phyloP scores from a whole-genome alignment of 2,329 filamentous ascomycete species.

The Alternaria sp. region DNA sequence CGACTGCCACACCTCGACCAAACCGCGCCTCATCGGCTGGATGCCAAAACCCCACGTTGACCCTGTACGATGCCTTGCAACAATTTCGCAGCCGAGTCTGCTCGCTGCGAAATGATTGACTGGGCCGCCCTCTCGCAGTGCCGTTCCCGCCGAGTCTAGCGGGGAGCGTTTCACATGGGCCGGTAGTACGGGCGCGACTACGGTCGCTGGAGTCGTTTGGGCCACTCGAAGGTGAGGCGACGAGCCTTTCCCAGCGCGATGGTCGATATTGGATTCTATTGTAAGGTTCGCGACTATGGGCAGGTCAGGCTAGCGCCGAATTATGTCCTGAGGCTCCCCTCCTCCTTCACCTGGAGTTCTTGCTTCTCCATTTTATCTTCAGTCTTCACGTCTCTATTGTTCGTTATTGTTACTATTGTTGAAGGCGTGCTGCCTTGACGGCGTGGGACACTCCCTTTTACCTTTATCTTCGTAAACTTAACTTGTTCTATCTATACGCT shows the following conservation, averaged over 20 bases:
- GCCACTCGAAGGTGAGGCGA: slow-evolving; percentile 40
- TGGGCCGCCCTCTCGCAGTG: slow-evolving; percentile 18
- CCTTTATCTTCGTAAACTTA: slow-evolving; percentile 16
- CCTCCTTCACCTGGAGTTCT: slow-evolving; percentile 26
- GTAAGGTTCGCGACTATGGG: slow-evolving; percentile 37
- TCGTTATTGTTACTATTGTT: slow-evolving; percentile 48
- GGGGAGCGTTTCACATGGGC: slow-evolving; percentile 35
- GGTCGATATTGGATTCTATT: slow-evolving; percentile 35
- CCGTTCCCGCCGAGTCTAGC: slow-evolving; percentile 19
- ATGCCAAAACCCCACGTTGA: slow-evolving; percentile 19
- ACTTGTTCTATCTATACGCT: slow-evolving; percentile 21
- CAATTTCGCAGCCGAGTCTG: slow-evolving; percentile 9
- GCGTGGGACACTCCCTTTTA: slow-evolving; percentile 31
- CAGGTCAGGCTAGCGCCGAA: slow-evolving; percentile 21
- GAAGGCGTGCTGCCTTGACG: slow-evolving; percentile 43
- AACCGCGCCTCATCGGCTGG: slow-evolving; percentile 35
- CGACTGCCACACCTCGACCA: slow-evolving; percentile 34
- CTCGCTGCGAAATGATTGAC: slow-evolving; percentile 18
- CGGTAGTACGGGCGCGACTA: slow-evolving; percentile 24
- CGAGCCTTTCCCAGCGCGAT: slow-evolving; percentile 36
- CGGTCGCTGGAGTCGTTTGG: slow-evolving; percentile 36
- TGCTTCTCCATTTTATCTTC: slow-evolving; percentile 18
- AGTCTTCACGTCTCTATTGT: slow-evolving; percentile 39
- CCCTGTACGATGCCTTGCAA: slow-evolving; percentile 4
- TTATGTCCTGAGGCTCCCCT: slow-evolving; percentile 28